These are phyloP conservation scores for Aspergillus aculeatinus DNA, from an alignment of 2,329 filamentous ascomycete genomes.

Conservation along the genomic window DNA sequence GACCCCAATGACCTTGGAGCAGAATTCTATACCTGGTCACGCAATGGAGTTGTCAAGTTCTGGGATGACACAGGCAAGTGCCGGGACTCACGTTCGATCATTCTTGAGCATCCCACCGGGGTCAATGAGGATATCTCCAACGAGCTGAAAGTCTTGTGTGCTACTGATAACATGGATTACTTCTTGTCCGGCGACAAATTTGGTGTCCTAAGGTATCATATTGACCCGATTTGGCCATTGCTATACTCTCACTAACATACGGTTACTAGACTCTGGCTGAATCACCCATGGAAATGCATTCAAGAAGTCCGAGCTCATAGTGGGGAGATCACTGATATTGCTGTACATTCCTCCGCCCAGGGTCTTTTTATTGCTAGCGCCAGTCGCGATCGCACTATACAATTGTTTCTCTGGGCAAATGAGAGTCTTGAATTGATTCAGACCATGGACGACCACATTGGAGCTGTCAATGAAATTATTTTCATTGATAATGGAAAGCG, in stretches of 20 bases:
- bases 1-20: conserved; percentile 62
- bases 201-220: conserved; percentile 64
- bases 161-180: conserved; percentile 61
- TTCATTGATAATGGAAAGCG: conserved; percentile 69
- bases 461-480: conserved; percentile 75
- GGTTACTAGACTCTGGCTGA: conserved; percentile 30
- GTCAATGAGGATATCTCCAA: conserved; percentile 50
- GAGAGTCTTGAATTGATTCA: conserved; percentile 75
- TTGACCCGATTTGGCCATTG: neutral
- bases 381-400: conserved; percentile 85
- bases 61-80: conserved; percentile 76
- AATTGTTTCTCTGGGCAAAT: conserved; percentile 69
- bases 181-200: conserved; percentile 83
- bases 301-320: conserved; percentile 82
- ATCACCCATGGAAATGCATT: conserved; percentile 59
- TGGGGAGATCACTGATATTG: conserved; percentile 79
- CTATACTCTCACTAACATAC: conserved; percentile 18
- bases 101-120: conserved; percentile 62
- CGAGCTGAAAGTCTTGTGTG: conserved; percentile 58
- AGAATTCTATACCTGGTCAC: conserved; percentile 87
- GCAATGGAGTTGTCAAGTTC: conserved; percentile 73
- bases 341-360: conserved; percentile 63
- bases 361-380: conserved; percentile 74
- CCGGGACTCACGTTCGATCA: conserved; percentile 63
- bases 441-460: conserved; percentile 87